Conservation (phyloP, 805 yeast genomes). For the Kregervanrija fluxuum region DNA sequence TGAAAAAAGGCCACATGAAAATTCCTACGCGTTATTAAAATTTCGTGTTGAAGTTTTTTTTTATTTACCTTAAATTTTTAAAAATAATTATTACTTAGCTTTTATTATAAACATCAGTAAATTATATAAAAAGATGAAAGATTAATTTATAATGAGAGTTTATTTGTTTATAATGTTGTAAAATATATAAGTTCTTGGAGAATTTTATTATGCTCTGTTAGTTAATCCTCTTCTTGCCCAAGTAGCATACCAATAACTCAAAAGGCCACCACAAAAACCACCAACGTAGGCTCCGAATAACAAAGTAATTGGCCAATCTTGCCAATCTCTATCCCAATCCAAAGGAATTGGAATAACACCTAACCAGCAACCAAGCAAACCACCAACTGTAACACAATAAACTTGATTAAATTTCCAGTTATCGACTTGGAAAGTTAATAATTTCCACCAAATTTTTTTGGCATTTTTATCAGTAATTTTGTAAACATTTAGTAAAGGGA, state of each 20-base stretch:
- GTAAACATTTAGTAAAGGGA: conserved; percentile 31
- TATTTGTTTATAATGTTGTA: too few relatives aligned
- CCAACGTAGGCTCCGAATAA: conserved; percentile 74
- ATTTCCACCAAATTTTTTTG: conserved; percentile 18
- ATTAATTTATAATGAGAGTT: too few relatives aligned
- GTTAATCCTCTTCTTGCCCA: background rate
- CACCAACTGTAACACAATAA: conserved; percentile 35
- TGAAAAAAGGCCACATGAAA: too few relatives aligned
- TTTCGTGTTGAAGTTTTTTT: too few relatives aligned
- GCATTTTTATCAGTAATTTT: conserved; percentile 32
- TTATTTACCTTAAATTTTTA: too few relatives aligned
- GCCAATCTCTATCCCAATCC: conserved; percentile 99
- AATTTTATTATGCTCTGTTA: too few relatives aligned
- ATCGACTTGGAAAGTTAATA: conserved; percentile 25
- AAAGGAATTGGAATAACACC: conserved; percentile 92
- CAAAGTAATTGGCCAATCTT: conserved; percentile 87
- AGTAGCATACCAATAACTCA: conserved; percentile 14
- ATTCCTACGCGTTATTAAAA: too few relatives aligned
- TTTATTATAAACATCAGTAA: too few relatives aligned
- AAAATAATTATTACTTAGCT: too few relatives aligned
- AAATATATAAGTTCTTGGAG: too few relatives aligned
- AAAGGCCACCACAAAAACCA: conserved; percentile 45
- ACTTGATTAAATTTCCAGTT: conserved; percentile 24
- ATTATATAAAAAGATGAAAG: too few relatives aligned
- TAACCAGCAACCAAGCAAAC: conserved; percentile 72